Base-by-base conservation (phyloP, 2,329 filamentous ascomycete species). In the Polytolypa hystricis region DNA sequence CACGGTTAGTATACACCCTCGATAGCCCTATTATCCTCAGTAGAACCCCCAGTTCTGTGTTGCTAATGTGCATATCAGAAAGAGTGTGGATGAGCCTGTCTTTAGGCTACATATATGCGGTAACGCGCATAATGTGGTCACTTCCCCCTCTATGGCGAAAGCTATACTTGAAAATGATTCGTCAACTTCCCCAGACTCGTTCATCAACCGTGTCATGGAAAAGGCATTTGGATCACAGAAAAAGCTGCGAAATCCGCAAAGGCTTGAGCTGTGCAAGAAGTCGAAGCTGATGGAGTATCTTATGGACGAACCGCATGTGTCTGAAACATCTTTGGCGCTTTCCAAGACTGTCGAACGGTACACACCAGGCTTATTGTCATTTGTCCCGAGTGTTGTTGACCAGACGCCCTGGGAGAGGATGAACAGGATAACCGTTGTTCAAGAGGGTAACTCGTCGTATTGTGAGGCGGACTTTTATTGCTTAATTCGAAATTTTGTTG, bases 331-430 rank as follows among this genome's bases (percentile, higher is more conserved):
- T 1, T 45, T 52, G 4, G 40, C 44, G 10, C 62, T 60, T 5
- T 61, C 56, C 30, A 53, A 44, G 26, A 57, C 56, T 38, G 54
- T 68, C 4, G 57, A 69, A 41, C 51, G 56, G 5, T 61, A 66
- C 12, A 60, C 72, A 8, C 68, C 71, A 4, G 69, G 73, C 36
- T 53, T 81, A 21, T 65, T 79, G 26, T 74, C 73, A 1, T 78
- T 77, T 46, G 67, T 66, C 25, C 60, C 66, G 5, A 77, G 73
- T 12, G 58, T 67, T 2, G 72, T 81, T 16, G 77, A 81, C 47
- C 73, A 79, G 42, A 65, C 67, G 46, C 61, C 62, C 2, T 81
- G 77, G 77, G 77, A 81, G 50, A 67, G 73, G 21, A 57, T 53
- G n/a, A 66, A 61, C 12, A 54, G 63, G 7, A 59, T 70, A 1